Evolutionary conservation across 2,329 filamentous ascomycete genomes (phyloP), one percentile per base, ranked within the genome.

Genomic region (Chrysoporthe deuterocubensis): DNA sequence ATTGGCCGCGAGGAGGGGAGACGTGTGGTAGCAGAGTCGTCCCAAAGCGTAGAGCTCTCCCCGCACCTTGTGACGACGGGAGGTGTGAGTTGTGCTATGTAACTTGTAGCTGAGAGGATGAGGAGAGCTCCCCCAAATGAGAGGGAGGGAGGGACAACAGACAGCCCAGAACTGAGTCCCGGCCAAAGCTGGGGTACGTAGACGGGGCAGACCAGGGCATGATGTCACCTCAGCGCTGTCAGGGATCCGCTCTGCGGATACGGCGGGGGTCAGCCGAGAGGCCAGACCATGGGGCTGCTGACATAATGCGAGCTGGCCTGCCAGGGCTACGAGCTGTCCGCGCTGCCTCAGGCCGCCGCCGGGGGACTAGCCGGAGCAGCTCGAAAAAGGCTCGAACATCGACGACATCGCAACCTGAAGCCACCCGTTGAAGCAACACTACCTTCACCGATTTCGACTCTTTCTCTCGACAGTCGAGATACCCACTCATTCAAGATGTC

Each of bases 401-500:
- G 59, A 70, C 66, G 66, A 67, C 70, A 52, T 61, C 66, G 57
- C 54, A 62, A 40, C 34, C 26, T 21, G 40, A 59, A 56, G 54
- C 46, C 54, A 56, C 18, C 72, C 74, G 65, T 71, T 62, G 62
- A 73, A 73, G 72, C 71, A 69, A 76, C 37, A 73, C 73, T 76
- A 75, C 68, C 70, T 72, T 70, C 70, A 71, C 67, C 73, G 76
- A 71, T 72, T 73, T 74, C 73, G 71, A 75, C 73, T 73, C 76
- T 76, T 73, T 74, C 72, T 73, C 74, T 73, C 76, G 72, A 75
- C 76, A 75, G 76, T 76, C 75, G 74, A 73, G 67, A 68, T 76
- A 75, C 74, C 78, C 73, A 72, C 78, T 65, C 78, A 79, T 77
- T 79, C 85, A 91, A 83, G 76, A 93, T 93, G 91, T 88, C 87